Percentiles rank a stretch among this genome's conserved stretches.
These are phyloP conservation scores for Luzula sylvatica DNA, from an alignment of 176 grass and related monocot genomes.

Conservation along the genomic window DNA sequence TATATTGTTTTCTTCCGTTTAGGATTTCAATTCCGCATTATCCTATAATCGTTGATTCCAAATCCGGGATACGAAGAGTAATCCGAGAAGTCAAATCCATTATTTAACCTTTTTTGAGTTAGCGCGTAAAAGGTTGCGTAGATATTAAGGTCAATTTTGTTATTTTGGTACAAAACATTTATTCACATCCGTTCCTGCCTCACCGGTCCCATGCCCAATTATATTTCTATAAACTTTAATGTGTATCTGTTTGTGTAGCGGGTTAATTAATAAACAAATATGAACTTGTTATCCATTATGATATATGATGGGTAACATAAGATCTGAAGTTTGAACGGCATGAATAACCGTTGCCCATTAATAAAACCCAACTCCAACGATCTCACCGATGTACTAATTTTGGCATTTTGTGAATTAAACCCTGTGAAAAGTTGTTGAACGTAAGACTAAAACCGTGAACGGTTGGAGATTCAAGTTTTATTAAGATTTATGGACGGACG, in stretches of 20 bases:
- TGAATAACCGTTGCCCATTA: constrained; percentile 3
- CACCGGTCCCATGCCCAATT: background rate
- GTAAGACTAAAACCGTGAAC: too few relatives aligned
- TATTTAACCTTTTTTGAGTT: background rate
- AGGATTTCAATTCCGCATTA: too few relatives aligned
- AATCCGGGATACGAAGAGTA: too few relatives aligned
- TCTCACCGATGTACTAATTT: too few relatives aligned
- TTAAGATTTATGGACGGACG: too few relatives aligned
- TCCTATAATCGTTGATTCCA: too few relatives aligned
- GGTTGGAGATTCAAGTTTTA: too few relatives aligned
- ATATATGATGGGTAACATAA: background rate
- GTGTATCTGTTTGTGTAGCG: background rate
- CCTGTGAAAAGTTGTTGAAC: too few relatives aligned
- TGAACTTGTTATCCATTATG: background rate
- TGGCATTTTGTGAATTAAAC: too few relatives aligned
- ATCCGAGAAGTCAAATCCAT: too few relatives aligned
- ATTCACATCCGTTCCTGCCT: background rate
- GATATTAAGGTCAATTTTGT: background rate
- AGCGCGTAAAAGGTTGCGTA: background rate
- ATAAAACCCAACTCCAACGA: background rate
- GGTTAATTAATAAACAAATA: background rate
- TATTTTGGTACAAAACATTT: constrained; percentile 1
- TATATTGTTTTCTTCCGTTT: background rate
- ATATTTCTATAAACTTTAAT: background rate
- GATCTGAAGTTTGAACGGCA: background rate